phyloP scores from a whole-genome alignment of 345 rosid species.

The Eucalyptus regnans region DNA sequence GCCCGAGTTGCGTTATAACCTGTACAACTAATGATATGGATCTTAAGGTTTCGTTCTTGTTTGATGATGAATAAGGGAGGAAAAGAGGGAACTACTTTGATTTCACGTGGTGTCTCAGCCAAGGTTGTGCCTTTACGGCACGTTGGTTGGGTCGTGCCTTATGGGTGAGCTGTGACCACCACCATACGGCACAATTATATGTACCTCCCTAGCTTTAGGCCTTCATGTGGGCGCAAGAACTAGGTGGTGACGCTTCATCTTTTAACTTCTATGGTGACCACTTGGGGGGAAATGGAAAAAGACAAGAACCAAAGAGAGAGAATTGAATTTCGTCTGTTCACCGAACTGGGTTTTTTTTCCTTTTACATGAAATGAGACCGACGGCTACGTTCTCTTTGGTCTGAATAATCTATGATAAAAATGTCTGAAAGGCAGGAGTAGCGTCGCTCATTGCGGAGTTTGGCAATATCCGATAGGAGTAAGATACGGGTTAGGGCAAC shows the following conservation, averaged over 20 bases:
- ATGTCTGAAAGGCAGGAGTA: not conserved
- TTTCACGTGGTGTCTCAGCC: not conserved
- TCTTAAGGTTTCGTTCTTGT: not conserved
- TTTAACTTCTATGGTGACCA: not conserved
- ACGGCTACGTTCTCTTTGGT: not conserved
- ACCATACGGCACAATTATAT: not conserved
- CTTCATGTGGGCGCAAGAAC: not conserved
- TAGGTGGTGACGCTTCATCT: not conserved
- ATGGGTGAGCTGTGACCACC: not conserved
- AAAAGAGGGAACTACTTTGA: not conserved
- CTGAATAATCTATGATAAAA: not conserved
- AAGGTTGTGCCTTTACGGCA: not conserved
- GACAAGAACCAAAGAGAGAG: not conserved
- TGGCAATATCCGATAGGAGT: not conserved
- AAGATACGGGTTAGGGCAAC: not conserved
- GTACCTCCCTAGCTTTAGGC: not conserved
- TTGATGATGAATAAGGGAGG: not conserved
- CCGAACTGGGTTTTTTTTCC: not conserved
- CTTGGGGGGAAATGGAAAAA: not conserved
- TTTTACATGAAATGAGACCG: not conserved
- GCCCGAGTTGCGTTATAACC: not conserved
- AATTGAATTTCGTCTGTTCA: not conserved
- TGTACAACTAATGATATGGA: not conserved
- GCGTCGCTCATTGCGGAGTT: not conserved
- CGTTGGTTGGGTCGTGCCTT: not conserved